Percentiles rank a stretch among this genome's conserved stretches.
These are phyloP conservation scores for Metarhizium sp. DNA, from an alignment of 2,329 filamentous ascomycete species.

Conservation along the genomic window DNA sequence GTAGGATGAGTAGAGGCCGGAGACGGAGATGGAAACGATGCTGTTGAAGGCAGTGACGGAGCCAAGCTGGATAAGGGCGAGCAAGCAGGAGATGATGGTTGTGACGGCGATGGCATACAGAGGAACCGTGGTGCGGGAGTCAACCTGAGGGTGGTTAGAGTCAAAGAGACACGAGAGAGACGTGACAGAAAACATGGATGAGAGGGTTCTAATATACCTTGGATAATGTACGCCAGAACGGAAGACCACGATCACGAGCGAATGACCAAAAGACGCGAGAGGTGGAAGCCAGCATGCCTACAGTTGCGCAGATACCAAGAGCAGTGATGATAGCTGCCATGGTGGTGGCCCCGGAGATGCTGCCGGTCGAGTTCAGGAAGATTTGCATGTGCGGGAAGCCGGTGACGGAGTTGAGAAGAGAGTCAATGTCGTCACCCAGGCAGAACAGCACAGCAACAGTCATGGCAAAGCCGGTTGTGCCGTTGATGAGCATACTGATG, in stretches of 20 bases:
- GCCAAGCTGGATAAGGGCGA: constrained; percentile 25
- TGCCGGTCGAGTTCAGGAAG: constrained; percentile 41
- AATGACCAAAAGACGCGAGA: constrained; percentile 50
- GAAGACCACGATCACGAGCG: constrained; percentile 21
- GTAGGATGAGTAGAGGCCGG: constrained; percentile 20
- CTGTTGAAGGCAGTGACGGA: constrained; percentile 20
- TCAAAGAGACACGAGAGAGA: too few relatives aligned
- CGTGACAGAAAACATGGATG: too few relatives aligned
- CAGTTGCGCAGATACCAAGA: constrained; percentile 36
- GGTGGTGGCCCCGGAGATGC: constrained; percentile 35
- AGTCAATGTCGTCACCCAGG: background rate
- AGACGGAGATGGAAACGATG: constrained; percentile 19
- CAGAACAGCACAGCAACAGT: constrained; percentile 1
- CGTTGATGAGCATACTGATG: constrained; percentile 38
- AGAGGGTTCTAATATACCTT: constrained; percentile 9
- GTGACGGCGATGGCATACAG: constrained; percentile 19
- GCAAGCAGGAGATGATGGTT: constrained; percentile 16
- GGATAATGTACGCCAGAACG: constrained; percentile 18
- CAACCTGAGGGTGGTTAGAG: background rate
- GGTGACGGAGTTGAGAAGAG: constrained; percentile 26
- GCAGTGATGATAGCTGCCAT: constrained; percentile 41
- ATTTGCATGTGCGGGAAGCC: constrained; percentile 51
- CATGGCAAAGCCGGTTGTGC: constrained; percentile 40
- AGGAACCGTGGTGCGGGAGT: constrained; percentile 18
- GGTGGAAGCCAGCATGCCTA: constrained; percentile 46